Evolutionary conservation across 169 alveolate species (phyloP).

Genomic region (Babesia divergens): DNA sequence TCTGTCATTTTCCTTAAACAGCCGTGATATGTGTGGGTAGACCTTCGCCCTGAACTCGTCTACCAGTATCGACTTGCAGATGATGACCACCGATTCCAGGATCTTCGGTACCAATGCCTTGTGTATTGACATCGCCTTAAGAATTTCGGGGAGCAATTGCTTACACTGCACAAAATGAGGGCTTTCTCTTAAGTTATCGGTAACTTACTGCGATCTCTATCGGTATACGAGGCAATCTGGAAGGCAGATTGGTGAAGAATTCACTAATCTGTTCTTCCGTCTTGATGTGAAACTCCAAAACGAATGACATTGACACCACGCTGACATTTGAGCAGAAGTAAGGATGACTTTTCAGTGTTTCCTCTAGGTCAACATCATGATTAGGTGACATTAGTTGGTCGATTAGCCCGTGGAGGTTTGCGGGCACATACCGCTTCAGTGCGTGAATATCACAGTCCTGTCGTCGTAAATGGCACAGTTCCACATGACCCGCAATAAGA

Average conservation of each 20-base stretch:
- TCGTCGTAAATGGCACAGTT: slow-evolving; percentile 7
- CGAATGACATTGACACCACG: slow-evolving; percentile 60
- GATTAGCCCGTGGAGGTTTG: slow-evolving; percentile 24
- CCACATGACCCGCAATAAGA: slow-evolving; percentile 35
- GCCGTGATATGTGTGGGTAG: slow-evolving; percentile 40
- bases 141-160: slow-evolving; percentile 54
- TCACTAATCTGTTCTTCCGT: slow-evolving; percentile 40
- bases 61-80: slow-evolving; percentile 51
- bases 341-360: slow-evolving; percentile 42
- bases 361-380: slow-evolving; percentile 32
- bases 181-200: not conserved
- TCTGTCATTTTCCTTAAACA: slow-evolving; percentile 53
- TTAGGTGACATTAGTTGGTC: slow-evolving; percentile 26
- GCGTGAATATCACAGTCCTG: slow-evolving; percentile 40
- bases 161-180: slow-evolving; percentile 57
- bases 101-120: slow-evolving; percentile 46
- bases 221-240: slow-evolving; percentile 48
- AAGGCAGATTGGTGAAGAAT: slow-evolving; percentile 58
- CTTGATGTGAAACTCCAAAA: slow-evolving; percentile 67
- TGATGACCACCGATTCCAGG: slow-evolving; percentile 46
- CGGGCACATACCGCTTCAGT: slow-evolving; percentile 27
- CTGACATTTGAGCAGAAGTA: slow-evolving; percentile 39
- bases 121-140: slow-evolving; percentile 45
- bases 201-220: slow-evolving; percentile 50
- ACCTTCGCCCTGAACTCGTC: slow-evolving; percentile 53